Base-by-base conservation (phyloP, 441 rosid genomes). In the Pelargonium cotyledonis region DNA sequence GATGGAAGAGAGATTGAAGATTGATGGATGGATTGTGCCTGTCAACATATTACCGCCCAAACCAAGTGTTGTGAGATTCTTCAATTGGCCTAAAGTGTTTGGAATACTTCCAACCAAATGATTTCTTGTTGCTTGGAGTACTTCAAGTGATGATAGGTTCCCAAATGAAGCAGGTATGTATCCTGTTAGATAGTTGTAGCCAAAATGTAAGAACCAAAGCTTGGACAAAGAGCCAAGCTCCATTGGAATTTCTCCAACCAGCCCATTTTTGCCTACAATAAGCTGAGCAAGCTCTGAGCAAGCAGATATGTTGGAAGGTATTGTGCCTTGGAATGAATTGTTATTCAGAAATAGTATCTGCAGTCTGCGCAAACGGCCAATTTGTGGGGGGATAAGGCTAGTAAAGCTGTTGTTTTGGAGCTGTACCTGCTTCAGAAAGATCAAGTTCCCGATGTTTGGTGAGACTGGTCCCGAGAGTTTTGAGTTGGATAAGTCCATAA, bases 1-100 rank as follows among this genome's bases (percentile, higher is more conserved):
- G 8, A 75, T 14, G 1, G 74, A 61, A 3, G 84, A 63, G 58
- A 78, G 72, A 67, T 81, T 78, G 68, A 40, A 78, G 2, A 78
- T 18, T 2, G 78, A 76, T 2, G 70, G 68, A 31, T 81, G 85
- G 44, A 81, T 61, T 3, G 61, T 47, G 12, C 83, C 75, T 1
- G 60, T 46, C 29, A 80, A 29, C 23, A 58, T 58, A 57, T 77
- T 80, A 10, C 1, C 14, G 2, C 15, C 4, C 4, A 80, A 9
- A 19, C 4, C 18, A 8, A 72, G 14, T 10, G 12, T 0, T 6
- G 8, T 8, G 15, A 80, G 57, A 7, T 43, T 63, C 18, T 35
- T 51, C 19, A 80, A 10, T 64, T 26, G 65, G 11, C 80, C 79
- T 0, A 77, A 9, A 6, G 73, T 14, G 1, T 66, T 46, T 18